These are phyloP conservation scores for Botrytis byssoidea DNA, from an alignment of 2,329 filamentous ascomycete species.

Conservation along the genomic window DNA sequence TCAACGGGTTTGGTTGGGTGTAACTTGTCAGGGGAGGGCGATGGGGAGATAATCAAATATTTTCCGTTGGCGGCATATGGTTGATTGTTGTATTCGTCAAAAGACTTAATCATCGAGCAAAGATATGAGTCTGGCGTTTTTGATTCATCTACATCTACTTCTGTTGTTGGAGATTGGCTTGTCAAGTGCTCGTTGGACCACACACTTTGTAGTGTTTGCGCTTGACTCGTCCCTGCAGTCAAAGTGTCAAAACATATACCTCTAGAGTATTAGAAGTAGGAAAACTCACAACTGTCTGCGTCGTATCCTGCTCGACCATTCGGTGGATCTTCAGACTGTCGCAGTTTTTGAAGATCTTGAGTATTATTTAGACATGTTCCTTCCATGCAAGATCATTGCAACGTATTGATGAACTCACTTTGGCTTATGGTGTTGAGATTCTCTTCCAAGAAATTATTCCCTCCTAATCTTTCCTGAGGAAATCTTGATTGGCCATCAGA, in stretches of 20 bases:
- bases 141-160: background rate
- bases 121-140: constrained; percentile 20
- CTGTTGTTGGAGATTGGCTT: background rate
- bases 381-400: background rate
- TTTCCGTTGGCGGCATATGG: background rate
- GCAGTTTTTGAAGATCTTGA: background rate
- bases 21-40: constrained; percentile 22
- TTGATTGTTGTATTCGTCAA: constrained; percentile 7
- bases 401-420: constrained; percentile 1
- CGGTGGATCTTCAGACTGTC: background rate
- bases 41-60: background rate
- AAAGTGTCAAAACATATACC: background rate
- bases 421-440: background rate
- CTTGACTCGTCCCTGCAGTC: constrained; percentile 13
- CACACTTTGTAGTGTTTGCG: constrained; percentile 13
- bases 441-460: too few species aligned
- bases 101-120: constrained; percentile 14
- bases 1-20: constrained; percentile 22
- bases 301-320: background rate
- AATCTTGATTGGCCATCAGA: background rate
- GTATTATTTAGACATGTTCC: background rate
- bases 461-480: background rate
- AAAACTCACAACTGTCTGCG: background rate
- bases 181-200: background rate
- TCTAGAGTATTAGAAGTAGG: background rate